These are phyloP conservation scores for Eutypa lata DNA, from an alignment of 2,329 filamentous ascomycete genomes.

Conservation along the genomic window DNA sequence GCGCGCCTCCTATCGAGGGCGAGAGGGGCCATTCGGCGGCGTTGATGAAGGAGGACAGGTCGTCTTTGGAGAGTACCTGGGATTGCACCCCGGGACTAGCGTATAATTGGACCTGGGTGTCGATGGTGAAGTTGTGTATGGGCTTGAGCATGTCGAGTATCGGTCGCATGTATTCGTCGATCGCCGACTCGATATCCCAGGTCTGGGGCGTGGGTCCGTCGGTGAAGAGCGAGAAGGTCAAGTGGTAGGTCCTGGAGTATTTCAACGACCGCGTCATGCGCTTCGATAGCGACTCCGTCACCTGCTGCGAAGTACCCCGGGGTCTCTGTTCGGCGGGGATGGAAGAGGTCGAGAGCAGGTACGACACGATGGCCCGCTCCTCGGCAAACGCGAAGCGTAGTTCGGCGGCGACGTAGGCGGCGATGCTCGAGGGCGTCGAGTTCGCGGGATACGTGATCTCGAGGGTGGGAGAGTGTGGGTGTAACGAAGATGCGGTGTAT, in stretches of 20 bases:
- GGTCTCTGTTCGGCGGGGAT: slow-evolving; percentile 46
- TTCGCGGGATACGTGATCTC: slow-evolving; percentile 74
- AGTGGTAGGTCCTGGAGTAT: slow-evolving; percentile 89
- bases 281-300: slow-evolving; percentile 56
- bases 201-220: slow-evolving; percentile 73
- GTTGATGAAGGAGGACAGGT: slow-evolving; percentile 92
- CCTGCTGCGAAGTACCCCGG: slow-evolving; percentile 46
- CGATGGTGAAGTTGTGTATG: slow-evolving; percentile 93
- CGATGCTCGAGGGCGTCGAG: slow-evolving; percentile 67
- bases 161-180: slow-evolving; percentile 77
- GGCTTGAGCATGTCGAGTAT: slow-evolving; percentile 73
- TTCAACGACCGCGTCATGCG: slow-evolving; percentile 83
- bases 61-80: slow-evolving; percentile 72
- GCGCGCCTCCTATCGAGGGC: slow-evolving; percentile 87
- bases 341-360: slow-evolving; percentile 62
- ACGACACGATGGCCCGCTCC: slow-evolving; percentile 82
- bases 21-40: slow-evolving; percentile 96
- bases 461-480: slow-evolving; percentile 67
- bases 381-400: slow-evolving; percentile 78
- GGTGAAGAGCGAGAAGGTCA: slow-evolving; percentile 94
- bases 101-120: slow-evolving; percentile 94
- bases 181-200: slow-evolving; percentile 85
- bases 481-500: slow-evolving; percentile 57
- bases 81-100: slow-evolving; percentile 65
- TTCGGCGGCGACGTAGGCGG: slow-evolving; percentile 74